These are phyloP conservation scores for Podospora didyma DNA, from an alignment of 495 filamentous ascomycete genomes.

Conservation along the genomic window DNA sequence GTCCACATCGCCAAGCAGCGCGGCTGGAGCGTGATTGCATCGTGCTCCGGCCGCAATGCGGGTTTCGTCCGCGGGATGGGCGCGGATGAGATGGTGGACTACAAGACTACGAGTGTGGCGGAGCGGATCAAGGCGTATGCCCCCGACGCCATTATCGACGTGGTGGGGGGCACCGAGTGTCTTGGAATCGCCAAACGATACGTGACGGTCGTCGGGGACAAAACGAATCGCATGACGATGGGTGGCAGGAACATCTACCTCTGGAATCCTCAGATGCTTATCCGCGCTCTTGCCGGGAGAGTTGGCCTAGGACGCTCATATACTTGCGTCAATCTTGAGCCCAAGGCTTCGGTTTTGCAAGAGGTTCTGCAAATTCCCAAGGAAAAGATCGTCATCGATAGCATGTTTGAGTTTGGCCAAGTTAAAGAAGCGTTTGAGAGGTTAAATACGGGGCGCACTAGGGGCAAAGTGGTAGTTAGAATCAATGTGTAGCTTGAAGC, in stretches of 20 bases:
- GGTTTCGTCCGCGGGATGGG: too few species aligned
- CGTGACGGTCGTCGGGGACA: not conserved
- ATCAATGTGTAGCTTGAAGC: not conserved
- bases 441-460: not conserved
- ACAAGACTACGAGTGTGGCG: too few species aligned
- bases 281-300: not conserved
- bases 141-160: not conserved
- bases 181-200: not conserved
- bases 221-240: not conserved
- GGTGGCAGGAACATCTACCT: not conserved
- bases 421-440: not conserved
- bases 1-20: too few species aligned
- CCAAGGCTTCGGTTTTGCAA: not conserved
- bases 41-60: too few species aligned
- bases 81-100: too few species aligned
- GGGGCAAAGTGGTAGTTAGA: not conserved
- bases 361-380: not conserved
- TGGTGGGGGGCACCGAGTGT: not conserved
- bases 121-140: too few species aligned
- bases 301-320: not conserved
- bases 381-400: not conserved
- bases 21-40: too few species aligned
- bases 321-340: not conserved
- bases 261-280: not conserved
- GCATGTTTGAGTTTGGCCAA: not conserved